phyloP scores from a whole-genome alignment of 192 early-diverging fungal species.

The Coemansia sp. region DNA sequence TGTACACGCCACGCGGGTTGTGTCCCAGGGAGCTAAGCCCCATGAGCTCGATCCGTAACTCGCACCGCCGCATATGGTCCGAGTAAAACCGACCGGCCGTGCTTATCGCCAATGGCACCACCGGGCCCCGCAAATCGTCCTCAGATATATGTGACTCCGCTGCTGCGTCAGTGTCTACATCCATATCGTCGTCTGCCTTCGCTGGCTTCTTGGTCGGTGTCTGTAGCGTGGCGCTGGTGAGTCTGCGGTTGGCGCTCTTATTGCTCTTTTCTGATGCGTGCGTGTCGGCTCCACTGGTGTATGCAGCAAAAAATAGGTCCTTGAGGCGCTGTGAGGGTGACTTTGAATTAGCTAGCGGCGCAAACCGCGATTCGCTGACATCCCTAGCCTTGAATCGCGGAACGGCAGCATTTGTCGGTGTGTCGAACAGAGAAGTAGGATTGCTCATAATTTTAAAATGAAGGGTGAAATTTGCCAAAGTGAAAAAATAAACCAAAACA shows the following conservation, averaged over 20 bases:
- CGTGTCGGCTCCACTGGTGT: slow-evolving; percentile 29
- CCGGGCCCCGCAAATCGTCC: slow-evolving; percentile 21
- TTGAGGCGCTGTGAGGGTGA: slow-evolving; percentile 51
- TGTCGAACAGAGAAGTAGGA: slow-evolving; percentile 22
- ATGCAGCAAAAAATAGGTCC: slow-evolving; percentile 50
- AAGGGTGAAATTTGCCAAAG: background rate
- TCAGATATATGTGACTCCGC: slow-evolving; percentile 18
- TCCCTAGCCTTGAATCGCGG: slow-evolving; percentile 23
- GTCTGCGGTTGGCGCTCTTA: background rate
- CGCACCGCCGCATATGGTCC: slow-evolving; percentile 53
- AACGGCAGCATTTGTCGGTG: slow-evolving; percentile 26
- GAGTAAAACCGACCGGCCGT: slow-evolving; percentile 46
- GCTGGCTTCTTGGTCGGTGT: slow-evolving; percentile 28
- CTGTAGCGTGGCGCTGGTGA: slow-evolving; percentile 24
- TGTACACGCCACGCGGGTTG: slow-evolving; percentile 83
- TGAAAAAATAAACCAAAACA: background rate
- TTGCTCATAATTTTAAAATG: slow-evolving; percentile 15
- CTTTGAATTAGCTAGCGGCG: slow-evolving; percentile 5
- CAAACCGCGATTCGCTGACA: background rate
- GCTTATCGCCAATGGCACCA: slow-evolving; percentile 42
- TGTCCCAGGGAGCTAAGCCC: slow-evolving; percentile 53
- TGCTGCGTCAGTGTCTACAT: slow-evolving; percentile 18
- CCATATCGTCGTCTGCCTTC: slow-evolving; percentile 27
- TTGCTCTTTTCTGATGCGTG: slow-evolving; percentile 14
- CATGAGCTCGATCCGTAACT: slow-evolving; percentile 51